Conservation (phyloP, 225 moss, liverwort and hornwort genomes). For the Bryum argenteum region DNA sequence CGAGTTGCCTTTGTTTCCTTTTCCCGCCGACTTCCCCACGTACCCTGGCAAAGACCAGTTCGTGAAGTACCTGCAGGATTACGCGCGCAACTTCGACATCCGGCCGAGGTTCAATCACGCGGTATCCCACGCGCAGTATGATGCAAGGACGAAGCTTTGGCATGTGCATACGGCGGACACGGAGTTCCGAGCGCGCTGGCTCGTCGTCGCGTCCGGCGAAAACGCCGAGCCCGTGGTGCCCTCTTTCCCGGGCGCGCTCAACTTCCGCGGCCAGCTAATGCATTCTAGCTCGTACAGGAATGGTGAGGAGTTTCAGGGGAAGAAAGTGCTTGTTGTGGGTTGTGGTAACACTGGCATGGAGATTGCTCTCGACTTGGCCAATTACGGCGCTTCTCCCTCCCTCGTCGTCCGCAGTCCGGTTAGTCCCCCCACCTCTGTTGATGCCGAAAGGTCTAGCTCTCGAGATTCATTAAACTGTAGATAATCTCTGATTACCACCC, state of each 20-base stretch:
- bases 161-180: constrained; percentile 42
- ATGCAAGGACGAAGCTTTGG: constrained; percentile 51
- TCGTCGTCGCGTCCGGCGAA: constrained; percentile 93
- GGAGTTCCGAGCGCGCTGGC: constrained; percentile 75
- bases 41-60: constrained; percentile 83
- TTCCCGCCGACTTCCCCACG: constrained; percentile 68
- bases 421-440: not conserved
- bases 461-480: not conserved
- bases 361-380: constrained; percentile 85
- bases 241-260: constrained; percentile 46
- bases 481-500: no score
- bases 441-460: no score
- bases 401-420: constrained; percentile 90
- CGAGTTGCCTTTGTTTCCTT: constrained; percentile 75
- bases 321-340: constrained; percentile 77
- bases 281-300: constrained; percentile 78
- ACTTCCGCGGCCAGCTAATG: constrained; percentile 46
- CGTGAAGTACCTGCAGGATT: constrained; percentile 66
- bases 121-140: constrained; percentile 54
- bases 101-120: constrained; percentile 62
- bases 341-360: constrained; percentile 97
- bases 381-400: constrained; percentile 66
- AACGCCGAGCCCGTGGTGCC: constrained; percentile 91
- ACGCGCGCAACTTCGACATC: constrained; percentile 57
- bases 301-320: constrained; percentile 55